Conservation (phyloP, 768 basidiomycete species). For the Termitomyces sp. region DNA sequence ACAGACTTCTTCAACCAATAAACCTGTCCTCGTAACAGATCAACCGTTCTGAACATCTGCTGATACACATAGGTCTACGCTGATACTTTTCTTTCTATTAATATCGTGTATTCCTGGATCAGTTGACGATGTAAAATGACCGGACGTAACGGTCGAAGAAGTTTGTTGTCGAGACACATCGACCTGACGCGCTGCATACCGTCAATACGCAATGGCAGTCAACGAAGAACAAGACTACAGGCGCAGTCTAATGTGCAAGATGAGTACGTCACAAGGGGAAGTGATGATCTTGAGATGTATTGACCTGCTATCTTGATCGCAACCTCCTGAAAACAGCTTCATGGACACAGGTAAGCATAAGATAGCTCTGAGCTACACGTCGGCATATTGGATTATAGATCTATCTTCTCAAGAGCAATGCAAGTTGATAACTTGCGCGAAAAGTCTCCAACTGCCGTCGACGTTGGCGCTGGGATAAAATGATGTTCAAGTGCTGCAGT, state of each 20-base stretch:
- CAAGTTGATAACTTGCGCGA: background rate
- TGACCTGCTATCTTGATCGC: background rate
- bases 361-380: background rate
- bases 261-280: background rate
- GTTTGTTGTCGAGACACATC: slow-evolving; percentile 35
- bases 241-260: background rate
- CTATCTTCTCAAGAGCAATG: background rate
- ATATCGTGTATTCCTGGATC: too few relatives aligned
- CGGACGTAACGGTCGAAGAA: slow-evolving; percentile 16
- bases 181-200: slow-evolving; percentile 51
- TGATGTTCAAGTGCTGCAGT: too few relatives aligned
- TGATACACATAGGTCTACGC: too few relatives aligned
- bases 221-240: background rate
- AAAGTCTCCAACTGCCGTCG: too few relatives aligned
- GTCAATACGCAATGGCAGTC: background rate
- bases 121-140: slow-evolving; percentile 5
- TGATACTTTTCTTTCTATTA: too few relatives aligned
- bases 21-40: too few relatives aligned
- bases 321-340: background rate
- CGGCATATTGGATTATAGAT: background rate
- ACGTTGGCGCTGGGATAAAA: too few relatives aligned
- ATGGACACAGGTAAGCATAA: background rate
- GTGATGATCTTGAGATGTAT: background rate
- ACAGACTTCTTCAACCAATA: too few relatives aligned
- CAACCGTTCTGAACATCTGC: too few relatives aligned